These are phyloP conservation scores for Saccharomycopsis capsularis DNA, from an alignment of 805 yeast genomes.

Conservation along the genomic window DNA sequence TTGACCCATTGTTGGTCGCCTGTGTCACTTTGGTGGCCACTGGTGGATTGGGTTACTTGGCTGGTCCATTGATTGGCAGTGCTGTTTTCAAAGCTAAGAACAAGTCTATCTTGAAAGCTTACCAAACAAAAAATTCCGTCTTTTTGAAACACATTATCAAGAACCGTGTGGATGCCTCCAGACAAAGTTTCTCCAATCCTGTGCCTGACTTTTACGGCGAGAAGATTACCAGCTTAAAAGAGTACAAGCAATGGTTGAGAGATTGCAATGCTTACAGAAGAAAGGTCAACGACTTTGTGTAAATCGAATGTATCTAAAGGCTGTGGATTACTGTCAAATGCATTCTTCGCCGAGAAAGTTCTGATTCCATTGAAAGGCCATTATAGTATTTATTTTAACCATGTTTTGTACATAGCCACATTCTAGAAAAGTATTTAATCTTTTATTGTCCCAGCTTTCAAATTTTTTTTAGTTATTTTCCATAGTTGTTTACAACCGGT, in stretches of 20 bases:
- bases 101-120: conserved; percentile 39
- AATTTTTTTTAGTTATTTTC: too few species aligned
- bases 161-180: conserved; percentile 87
- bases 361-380: too few species aligned
- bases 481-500: too few species aligned
- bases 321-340: too few species aligned
- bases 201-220: conserved; percentile 99
- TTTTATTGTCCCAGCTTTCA: too few species aligned
- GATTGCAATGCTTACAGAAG: conserved; percentile 88
- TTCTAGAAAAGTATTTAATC: too few species aligned
- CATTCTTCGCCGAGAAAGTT: too few species aligned
- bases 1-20: conserved; percentile 80
- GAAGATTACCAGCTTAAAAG: conserved; percentile 77
- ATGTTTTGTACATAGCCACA: too few species aligned
- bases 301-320: too few species aligned
- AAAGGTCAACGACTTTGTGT: conserved; percentile 74
- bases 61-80: conserved; percentile 80
- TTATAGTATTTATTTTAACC: too few species aligned
- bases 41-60: conserved; percentile 69
- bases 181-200: conserved; percentile 86
- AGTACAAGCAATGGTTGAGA: conserved; percentile 92
- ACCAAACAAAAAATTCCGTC: conserved; percentile 56
- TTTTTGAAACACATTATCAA: conserved; percentile 68
- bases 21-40: conserved; percentile 67
- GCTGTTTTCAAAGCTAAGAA: conserved; percentile 54